phyloP scores from a whole-genome alignment of 2,329 filamentous ascomycete species.

The Monilinia fructicola region DNA sequence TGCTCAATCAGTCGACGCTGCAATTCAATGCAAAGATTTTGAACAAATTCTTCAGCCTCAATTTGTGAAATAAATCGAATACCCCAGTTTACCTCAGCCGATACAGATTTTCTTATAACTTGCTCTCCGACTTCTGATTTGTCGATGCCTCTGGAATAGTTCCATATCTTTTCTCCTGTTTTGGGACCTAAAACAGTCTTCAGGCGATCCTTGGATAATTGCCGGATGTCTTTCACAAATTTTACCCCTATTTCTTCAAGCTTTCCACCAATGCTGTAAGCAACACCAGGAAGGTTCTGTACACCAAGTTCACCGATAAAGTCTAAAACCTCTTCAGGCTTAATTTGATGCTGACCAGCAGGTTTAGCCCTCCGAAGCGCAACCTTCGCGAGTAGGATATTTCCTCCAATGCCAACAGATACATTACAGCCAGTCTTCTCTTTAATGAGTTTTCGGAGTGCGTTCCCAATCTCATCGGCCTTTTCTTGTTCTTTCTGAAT shows the following conservation, averaged over 20 bases:
- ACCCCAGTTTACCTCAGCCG: constrained; percentile 97
- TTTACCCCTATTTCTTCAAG: constrained; percentile 84
- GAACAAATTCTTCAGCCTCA: constrained; percentile 92
- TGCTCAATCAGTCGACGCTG: constrained; percentile 79
- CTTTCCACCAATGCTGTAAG: constrained; percentile 82
- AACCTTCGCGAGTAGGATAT: constrained; percentile 88
- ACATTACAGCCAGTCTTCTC: constrained; percentile 79
- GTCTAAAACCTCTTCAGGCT: constrained; percentile 73
- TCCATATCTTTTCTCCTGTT: constrained; percentile 86
- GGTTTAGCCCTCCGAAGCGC: constrained; percentile 91
- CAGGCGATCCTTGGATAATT: constrained; percentile 73
- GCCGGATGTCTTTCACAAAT: constrained; percentile 78
- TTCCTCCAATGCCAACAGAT: constrained; percentile 87
- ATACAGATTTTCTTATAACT: constrained; percentile 85
- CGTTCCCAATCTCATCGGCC: constrained; percentile 68
- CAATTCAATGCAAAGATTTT: constrained; percentile 81
- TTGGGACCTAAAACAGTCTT: constrained; percentile 78
- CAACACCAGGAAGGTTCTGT: constrained; percentile 85
- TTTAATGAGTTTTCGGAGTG: constrained; percentile 69
- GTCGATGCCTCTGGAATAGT: constrained; percentile 89
- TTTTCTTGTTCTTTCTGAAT: constrained; percentile 76
- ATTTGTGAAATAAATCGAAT: constrained; percentile 88
- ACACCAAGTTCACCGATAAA: constrained; percentile 78
- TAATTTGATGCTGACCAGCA: constrained; percentile 86
- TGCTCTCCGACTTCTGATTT: constrained; percentile 81